Base-by-base conservation (phyloP, 768 basidiomycete genomes). In the Pleurotus tuoliensis region DNA sequence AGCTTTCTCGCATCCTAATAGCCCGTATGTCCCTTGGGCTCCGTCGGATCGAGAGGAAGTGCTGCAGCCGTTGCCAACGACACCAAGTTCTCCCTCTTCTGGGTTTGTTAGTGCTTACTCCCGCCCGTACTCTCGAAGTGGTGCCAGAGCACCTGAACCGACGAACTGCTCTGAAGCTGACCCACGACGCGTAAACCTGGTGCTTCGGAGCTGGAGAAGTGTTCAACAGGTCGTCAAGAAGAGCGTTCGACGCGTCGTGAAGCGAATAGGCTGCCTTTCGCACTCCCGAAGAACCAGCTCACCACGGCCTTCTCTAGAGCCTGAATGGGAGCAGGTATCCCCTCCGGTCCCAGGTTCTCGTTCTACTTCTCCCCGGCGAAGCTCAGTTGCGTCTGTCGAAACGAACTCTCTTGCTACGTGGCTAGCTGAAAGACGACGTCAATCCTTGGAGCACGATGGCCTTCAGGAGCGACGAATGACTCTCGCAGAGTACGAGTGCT, bases 1-100 rank as follows among this genome's bases (percentile, higher is more conserved):
- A 5, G 67, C 73, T 22, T 70, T 78, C 30, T 72, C 71, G 41
- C 78, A 82, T 64, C 78, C 80, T 5, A 81, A 81, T 51, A 80
- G 77, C 62, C 81, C 81, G n/a, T 82, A 82, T 52, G 76, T 80
- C 4, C 81, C 81, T 7, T 82, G 79, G 80, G 62, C 72, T 4
- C 64, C 70, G 25, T 67, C 73, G 22, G 66, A 64, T 71, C 82
- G 64, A 69, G 82, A 56, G 56, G 71, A 67, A 59, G 75, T 72
- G 61, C 73, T 72, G 57, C 75, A 61, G 53, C 78, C 77, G 9
- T 9, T 34, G 3, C 30, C 30, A 16, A 59, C 62, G 45, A 68
- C 68, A 60, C 64, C 77, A 66, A 71, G 69, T 50, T 75, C 67
- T 38, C 67, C 53, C 59, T 68, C 61, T 70, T 74, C 68, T 37